A percentile compares a stretch with the other conserved stretches of the same genome.
Conservation (phyloP, 352 stramenopile genomes). For the Ochromonadaceae sp. region DNA sequence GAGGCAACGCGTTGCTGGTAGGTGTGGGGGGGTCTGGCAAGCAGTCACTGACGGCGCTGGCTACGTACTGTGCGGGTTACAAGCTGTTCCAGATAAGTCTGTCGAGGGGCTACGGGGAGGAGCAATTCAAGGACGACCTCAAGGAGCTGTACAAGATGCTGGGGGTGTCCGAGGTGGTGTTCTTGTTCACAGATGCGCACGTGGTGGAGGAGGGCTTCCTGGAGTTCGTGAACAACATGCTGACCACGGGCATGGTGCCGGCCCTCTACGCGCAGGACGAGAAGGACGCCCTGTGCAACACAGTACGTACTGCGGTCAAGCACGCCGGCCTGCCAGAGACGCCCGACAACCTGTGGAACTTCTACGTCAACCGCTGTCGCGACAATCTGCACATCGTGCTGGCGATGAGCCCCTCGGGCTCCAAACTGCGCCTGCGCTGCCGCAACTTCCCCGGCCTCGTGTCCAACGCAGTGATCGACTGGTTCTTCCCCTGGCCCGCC, state of each 20-base stretch:
- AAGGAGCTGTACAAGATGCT: slow-evolving; percentile 78
- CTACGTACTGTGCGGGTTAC: slow-evolving; percentile 75
- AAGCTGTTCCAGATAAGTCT: slow-evolving; percentile 84
- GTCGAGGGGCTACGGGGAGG: slow-evolving; percentile 73
- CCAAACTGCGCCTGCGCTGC: slow-evolving; percentile 73
- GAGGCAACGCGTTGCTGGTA: slow-evolving; percentile 78
- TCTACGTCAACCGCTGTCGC: slow-evolving; percentile 74
- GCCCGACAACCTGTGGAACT: slow-evolving; percentile 79
- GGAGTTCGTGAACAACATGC: slow-evolving; percentile 93
- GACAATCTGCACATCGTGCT: slow-evolving; percentile 84
- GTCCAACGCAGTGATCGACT: slow-evolving; percentile 79
- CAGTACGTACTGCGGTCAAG: slow-evolving; percentile 68
- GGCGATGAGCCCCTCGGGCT: slow-evolving; percentile 79
- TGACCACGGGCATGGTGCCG: slow-evolving; percentile 80
- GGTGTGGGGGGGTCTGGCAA: slow-evolving; percentile 82
- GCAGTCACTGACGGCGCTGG: slow-evolving; percentile 72
- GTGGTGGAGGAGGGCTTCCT: slow-evolving; percentile 86
- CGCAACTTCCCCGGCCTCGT: slow-evolving; percentile 83
- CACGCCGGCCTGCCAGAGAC: slow-evolving; percentile 63
- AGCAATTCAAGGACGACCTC: slow-evolving; percentile 78
- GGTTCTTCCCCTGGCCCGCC: slow-evolving; percentile 86
- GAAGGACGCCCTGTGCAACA: slow-evolving; percentile 56
- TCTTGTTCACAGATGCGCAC: slow-evolving; percentile 87
- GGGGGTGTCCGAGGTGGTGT: slow-evolving; percentile 62
- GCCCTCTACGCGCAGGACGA: slow-evolving; percentile 78